A percentile compares a stretch with the other conserved stretches of the same genome.
phyloP scores from a whole-genome alignment of 306 rosid genomes.

The Malus asiatica region DNA sequence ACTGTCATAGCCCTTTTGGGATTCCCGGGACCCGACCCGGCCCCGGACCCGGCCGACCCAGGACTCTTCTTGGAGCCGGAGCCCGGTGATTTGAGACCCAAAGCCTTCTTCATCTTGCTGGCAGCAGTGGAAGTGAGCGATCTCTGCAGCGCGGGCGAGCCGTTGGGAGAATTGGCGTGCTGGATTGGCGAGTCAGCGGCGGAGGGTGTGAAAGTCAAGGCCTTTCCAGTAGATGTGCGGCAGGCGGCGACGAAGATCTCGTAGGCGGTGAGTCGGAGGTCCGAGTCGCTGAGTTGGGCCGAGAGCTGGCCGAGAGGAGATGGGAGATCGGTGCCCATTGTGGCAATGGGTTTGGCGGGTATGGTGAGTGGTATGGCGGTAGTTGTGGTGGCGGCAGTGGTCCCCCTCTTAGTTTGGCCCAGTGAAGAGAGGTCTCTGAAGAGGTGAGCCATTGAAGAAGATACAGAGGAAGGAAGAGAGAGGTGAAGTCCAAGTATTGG shows the following conservation, averaged over 20 bases:
- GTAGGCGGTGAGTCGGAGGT: conserved; percentile 74
- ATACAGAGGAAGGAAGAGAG: background rate
- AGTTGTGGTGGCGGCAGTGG: conserved; percentile 19
- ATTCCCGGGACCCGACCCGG: conserved; percentile 47
- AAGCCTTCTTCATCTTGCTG: conserved; percentile 91
- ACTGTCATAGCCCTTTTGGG: conserved; percentile 66
- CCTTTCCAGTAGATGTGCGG: conserved; percentile 79
- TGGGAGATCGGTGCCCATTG: conserved; percentile 52
- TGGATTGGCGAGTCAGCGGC: conserved; percentile 44
- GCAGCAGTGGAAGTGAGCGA: conserved; percentile 94
- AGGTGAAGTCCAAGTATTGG: conserved; percentile 9
- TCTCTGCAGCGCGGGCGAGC: conserved; percentile 61
- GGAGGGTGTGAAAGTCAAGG: conserved; percentile 39
- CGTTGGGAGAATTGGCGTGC: conserved; percentile 41
- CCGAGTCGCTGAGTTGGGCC: conserved; percentile 58
- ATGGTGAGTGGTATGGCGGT: conserved; percentile 20
- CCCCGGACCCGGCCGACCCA: conserved; percentile 39
- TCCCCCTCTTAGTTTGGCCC: conserved; percentile 84
- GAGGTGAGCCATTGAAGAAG: conserved; percentile 69
- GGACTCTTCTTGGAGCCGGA: conserved; percentile 83
- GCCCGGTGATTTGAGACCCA: conserved; percentile 83
- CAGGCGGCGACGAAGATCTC: conserved; percentile 98
- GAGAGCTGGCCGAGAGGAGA: conserved; percentile 81
- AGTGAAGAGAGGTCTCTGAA: conserved; percentile 79
- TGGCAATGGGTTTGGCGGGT: conserved; percentile 15